These are phyloP conservation scores for Cryphonectria parasitica DNA, from an alignment of 2,329 filamentous ascomycete genomes.

Conservation along the genomic window DNA sequence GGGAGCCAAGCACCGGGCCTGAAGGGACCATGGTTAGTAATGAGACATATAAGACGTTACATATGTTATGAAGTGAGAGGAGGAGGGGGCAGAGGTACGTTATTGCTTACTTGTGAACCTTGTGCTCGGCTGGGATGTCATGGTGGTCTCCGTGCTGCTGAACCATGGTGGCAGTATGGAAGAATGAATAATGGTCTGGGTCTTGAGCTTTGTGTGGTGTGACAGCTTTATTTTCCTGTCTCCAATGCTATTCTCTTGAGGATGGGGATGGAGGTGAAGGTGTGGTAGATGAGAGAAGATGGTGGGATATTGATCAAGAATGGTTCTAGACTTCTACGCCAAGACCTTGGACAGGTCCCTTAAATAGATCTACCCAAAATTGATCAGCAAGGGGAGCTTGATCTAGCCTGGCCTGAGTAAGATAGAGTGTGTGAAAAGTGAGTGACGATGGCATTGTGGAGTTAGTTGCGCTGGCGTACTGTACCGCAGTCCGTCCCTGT, in stretches of 20 bases:
- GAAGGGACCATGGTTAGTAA: constrained; percentile 7
- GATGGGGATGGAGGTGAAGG: no score
- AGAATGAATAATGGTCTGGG: background rate
- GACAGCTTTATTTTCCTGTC: no score
- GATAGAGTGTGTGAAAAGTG: background rate
- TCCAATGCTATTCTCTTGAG: background rate
- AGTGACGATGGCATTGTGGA: background rate
- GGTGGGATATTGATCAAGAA: background rate
- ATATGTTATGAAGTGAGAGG: background rate
- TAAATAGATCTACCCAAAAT: background rate
- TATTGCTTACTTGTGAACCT: constrained; percentile 47
- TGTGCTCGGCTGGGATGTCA: constrained; percentile 54
- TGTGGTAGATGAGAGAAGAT: background rate
- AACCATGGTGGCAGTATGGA: constrained; percentile 45
- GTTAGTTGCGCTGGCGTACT: background rate
- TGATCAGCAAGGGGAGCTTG: background rate
- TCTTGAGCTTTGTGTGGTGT: no score
- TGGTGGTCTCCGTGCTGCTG: constrained; percentile 55
- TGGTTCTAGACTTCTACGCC: background rate
- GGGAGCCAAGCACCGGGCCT: constrained; percentile 66
- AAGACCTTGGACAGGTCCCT: constrained; percentile 12
- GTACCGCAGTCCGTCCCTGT: background rate
- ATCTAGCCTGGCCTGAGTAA: background rate
- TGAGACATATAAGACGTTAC: background rate
- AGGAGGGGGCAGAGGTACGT: background rate